These are phyloP conservation scores for Annulohypoxylon nitens DNA, from an alignment of 495 filamentous ascomycete species.

Conservation along the genomic window DNA sequence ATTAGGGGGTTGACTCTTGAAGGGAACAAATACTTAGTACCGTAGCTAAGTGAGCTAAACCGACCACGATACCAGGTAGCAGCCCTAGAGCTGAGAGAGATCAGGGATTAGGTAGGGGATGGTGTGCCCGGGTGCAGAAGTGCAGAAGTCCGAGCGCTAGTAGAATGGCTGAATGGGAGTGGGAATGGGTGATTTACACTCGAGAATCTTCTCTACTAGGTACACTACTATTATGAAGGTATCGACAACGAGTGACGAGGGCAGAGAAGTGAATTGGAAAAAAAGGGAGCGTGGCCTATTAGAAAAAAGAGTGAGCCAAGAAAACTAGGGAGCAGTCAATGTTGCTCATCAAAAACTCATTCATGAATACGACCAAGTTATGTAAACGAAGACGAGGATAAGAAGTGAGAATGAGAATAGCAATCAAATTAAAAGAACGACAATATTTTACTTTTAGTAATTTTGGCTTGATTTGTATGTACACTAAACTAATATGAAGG, in stretches of 20 bases:
- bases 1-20: conserved; percentile 45
- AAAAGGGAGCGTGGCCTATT: background rate
- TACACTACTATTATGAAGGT: too few species aligned
- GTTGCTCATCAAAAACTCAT: conserved; percentile 1
- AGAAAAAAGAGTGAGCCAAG: conserved; percentile 9
- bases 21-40: conserved; percentile 10
- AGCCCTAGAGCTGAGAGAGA: background rate
- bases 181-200: conserved; percentile 20
- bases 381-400: conserved; percentile 7
- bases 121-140: conserved; percentile 11
- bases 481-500: conserved; percentile 12
- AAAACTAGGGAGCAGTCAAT: conserved; percentile 9
- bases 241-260: conserved; percentile 1
- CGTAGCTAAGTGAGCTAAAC: conserved; percentile 21
- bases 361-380: conserved; percentile 8
- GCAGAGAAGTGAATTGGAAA: background rate
- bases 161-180: conserved; percentile 4
- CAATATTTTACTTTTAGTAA: conserved; percentile 20
- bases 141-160: conserved; percentile 43
- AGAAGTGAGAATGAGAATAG: background rate
- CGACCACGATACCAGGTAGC: conserved; percentile 12
- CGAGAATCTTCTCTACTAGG: conserved; percentile 6
- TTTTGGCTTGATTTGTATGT: conserved; percentile 11
- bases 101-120: conserved; percentile 40
- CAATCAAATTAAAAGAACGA: conserved; percentile 29